Conservation (phyloP, 1,284 basidiomycete species). For the Mycosarcoma mackinlayi region DNA sequence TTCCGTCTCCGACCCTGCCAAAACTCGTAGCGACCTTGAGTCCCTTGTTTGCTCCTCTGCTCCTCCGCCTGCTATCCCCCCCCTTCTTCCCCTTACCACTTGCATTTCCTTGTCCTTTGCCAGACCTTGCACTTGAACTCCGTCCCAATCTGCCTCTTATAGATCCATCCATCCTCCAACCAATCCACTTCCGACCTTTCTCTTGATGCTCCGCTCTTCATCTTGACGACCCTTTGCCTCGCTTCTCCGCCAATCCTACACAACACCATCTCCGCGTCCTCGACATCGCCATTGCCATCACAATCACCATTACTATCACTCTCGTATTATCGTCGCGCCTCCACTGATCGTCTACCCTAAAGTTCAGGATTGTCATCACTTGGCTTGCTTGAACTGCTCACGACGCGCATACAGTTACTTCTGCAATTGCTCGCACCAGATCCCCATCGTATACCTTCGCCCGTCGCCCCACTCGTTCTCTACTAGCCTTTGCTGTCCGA, state of each 20-base stretch:
- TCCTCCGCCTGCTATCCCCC: slow-evolving; percentile 1
- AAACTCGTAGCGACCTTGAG: slow-evolving; percentile 23
- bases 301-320: too few relatives aligned
- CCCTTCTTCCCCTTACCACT: neutral
- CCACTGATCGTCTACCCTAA: too few relatives aligned
- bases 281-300: neutral
- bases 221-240: slow-evolving; percentile 8
- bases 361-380: too few relatives aligned
- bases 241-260: slow-evolving; percentile 7
- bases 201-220: slow-evolving; percentile 36
- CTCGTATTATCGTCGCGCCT: neutral
- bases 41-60: slow-evolving; percentile 16
- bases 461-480: neutral
- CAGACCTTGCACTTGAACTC: slow-evolving; percentile 28
- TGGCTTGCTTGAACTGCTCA: too few relatives aligned
- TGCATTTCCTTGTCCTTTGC: neutral
- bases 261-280: slow-evolving; percentile 3
- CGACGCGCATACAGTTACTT: too few relatives aligned
- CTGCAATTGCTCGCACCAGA: too few relatives aligned
- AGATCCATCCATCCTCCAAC: slow-evolving; percentile 15
- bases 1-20: slow-evolving; percentile 39
- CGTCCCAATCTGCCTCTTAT: slow-evolving; percentile 31
- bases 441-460: too few relatives aligned
- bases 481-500: neutral
- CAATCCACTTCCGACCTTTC: slow-evolving; percentile 15